A percentile compares a stretch with the other conserved stretches of the same genome.
phyloP scores from a whole-genome alignment of 352 stramenopile species.

The Globisporangium irregulare region DNA sequence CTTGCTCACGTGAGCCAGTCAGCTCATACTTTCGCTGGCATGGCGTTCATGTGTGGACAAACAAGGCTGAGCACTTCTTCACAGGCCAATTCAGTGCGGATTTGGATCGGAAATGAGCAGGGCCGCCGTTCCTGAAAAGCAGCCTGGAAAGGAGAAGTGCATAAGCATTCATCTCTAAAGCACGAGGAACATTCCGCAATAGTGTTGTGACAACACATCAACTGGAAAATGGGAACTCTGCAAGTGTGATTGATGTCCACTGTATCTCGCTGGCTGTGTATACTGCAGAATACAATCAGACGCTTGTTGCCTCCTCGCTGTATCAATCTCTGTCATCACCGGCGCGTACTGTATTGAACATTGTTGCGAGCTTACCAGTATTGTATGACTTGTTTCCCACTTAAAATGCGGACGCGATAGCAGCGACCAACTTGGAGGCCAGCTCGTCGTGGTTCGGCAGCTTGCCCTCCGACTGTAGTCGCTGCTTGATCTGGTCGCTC shows the following conservation, averaged over 20 bases:
- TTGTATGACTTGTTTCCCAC: not conserved
- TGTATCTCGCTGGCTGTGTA: not conserved
- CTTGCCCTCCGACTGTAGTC: conserved; percentile 37
- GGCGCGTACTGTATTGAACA: not conserved
- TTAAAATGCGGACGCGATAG: conserved; percentile 36
- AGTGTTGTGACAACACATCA: not conserved
- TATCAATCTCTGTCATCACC: not conserved
- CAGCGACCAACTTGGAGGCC: conserved; percentile 45
- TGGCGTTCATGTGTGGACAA: not conserved
- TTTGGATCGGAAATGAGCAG: not conserved
- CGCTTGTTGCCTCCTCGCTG: not conserved
- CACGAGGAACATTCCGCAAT: not conserved
- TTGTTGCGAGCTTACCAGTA: not conserved
- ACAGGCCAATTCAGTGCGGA: not conserved
- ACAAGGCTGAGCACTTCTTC: not conserved
- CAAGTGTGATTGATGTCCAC: not conserved
- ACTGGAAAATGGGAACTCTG: not conserved
- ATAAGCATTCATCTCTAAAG: not conserved
- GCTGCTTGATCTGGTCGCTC: conserved; percentile 26
- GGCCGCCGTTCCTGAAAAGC: not conserved
- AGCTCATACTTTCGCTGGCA: not conserved
- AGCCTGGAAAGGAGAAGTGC: not conserved
- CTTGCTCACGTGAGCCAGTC: not conserved
- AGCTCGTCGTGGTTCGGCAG: conserved; percentile 64
- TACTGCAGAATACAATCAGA: not conserved